Evolutionary conservation across 2,329 filamentous ascomycete genomes (phyloP).

Genomic region (Fusarium zealandicum): DNA sequence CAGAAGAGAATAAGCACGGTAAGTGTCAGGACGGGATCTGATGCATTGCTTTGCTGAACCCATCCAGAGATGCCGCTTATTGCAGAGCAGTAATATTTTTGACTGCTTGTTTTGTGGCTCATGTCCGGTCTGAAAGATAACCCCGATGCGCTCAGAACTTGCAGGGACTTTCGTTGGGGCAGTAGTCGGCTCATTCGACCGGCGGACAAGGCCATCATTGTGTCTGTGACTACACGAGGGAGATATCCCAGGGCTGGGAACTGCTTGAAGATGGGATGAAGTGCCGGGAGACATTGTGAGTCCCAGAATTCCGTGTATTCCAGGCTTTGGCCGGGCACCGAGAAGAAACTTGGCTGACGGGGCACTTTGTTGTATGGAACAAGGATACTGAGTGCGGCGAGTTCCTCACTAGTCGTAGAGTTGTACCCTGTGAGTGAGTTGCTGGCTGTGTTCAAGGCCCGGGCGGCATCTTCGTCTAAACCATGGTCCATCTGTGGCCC

Average conservation of each 20-base stretch:
- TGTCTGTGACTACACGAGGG: conserved; percentile 1
- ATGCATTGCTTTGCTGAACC: neutral
- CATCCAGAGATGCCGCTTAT: conserved; percentile 1
- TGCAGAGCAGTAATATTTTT: conserved; percentile 14
- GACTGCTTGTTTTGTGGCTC: conserved; percentile 2
- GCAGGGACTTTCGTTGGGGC: neutral
- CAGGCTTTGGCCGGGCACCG: neutral
- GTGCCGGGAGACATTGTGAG: conserved; percentile 8
- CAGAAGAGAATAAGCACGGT: conserved; percentile 31
- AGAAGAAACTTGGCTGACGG: neutral
- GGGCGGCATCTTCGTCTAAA: too few relatives aligned
- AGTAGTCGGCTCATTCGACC: conserved; percentile 17
- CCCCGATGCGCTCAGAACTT: neutral
- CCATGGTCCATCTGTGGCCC: too few relatives aligned
- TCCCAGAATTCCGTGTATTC: conserved; percentile 17
- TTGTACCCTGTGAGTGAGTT: too few relatives aligned
- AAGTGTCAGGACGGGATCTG: neutral
- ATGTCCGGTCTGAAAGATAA: conserved; percentile 7
- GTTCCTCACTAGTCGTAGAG: too few relatives aligned
- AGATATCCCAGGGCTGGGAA: neutral
- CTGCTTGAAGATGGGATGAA: conserved; percentile 7
- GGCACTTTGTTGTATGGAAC: too few relatives aligned
- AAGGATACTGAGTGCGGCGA: too few relatives aligned
- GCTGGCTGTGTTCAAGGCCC: too few relatives aligned
- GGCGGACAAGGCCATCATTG: conserved; percentile 12